Evolutionary conservation across 2,329 filamentous ascomycete species (phyloP), one percentile per base, ranked within the genome.

Genomic region (Colletotrichum tamarilloi): DNA sequence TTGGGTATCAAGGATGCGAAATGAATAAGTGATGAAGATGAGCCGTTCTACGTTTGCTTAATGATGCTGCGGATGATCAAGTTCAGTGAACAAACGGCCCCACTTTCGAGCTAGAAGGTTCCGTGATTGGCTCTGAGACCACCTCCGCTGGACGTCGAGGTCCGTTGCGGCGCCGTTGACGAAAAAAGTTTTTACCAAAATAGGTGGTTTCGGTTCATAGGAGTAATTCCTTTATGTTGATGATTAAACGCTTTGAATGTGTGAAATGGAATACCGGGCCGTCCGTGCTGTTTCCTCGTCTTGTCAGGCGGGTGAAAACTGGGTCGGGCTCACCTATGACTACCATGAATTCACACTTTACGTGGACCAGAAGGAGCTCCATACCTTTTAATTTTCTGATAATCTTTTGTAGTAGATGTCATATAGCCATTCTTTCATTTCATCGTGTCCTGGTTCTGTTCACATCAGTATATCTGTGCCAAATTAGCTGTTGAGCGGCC

Each of bases 91-190:
- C 16, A 35, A 55, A 22, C 52, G 30, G 53, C 69, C 69, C 66
- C 38, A 60, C 32, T 49, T 56, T 26, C 46, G 32, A 49, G 26
- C 62, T 5, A 62, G 46, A 72, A 59, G 59, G 53, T 69, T 69
- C n/a, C 56, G 52, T 69, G 65, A 72, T 69, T 72, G 66, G 69
- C 24, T 28, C 38, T 19, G 19, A 9, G 11, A 14, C 46, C 14
- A 30, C 53, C 59, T 24, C 19, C 32, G 12, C 19, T 19, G 16
- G 42, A 49, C 42, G 42, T 49, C 42, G 42, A 49, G 42, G 19
- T 49, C 42, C 19, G 42, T 19, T 22, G 42, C 42, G 8, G 42
- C 42, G 7, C 42, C 19, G 4, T 49, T n/a, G 19, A 22, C 4
- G 42, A 9, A 9, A 11, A n/a, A 22, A 5, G 7, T 5, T 22